These are phyloP conservation scores for Solanum tacnaense DNA, from an alignment of 257 asterid species.

Conservation along the genomic window DNA sequence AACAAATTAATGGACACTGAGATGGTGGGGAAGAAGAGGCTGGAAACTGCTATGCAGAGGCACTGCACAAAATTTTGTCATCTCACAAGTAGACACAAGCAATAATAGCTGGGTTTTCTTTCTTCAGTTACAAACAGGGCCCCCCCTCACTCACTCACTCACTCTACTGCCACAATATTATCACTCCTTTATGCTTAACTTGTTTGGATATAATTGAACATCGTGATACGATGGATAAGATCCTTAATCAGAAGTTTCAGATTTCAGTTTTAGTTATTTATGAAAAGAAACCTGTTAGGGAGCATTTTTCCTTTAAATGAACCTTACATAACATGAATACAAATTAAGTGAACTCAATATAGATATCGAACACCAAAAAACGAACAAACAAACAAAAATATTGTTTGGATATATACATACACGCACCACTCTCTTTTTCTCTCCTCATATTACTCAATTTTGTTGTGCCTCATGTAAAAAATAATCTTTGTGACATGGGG, in stretches of 20 bases:
- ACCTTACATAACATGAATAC: background rate
- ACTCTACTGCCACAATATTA: conserved; percentile 25
- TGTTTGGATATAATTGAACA: conserved; percentile 3
- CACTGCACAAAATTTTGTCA: conserved; percentile 49
- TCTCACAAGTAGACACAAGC: conserved; percentile 38
- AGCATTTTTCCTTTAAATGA: no score
- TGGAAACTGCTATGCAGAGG: conserved; percentile 32
- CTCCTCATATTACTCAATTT: background rate
- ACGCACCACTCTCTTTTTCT: background rate
- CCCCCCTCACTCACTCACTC: conserved; percentile 12
- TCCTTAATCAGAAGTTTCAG: background rate
- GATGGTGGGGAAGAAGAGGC: conserved; percentile 12
- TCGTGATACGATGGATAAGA: background rate
- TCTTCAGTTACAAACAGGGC: conserved; percentile 44
- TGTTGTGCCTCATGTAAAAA: background rate
- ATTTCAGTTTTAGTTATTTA: background rate
- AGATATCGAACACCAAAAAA: background rate
- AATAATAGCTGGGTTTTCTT: conserved; percentile 55
- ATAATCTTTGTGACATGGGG: background rate
- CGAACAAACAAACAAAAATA: background rate
- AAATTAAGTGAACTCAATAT: background rate
- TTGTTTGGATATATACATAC: conserved; percentile 11
- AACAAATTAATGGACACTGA: background rate
- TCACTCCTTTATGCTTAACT: conserved; percentile 14
- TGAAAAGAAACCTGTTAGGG: background rate